Evolutionary conservation across 2,329 filamentous ascomycete species (phyloP), one percentile per base, ranked within the genome.

Genomic region (Knufia petricola): DNA sequence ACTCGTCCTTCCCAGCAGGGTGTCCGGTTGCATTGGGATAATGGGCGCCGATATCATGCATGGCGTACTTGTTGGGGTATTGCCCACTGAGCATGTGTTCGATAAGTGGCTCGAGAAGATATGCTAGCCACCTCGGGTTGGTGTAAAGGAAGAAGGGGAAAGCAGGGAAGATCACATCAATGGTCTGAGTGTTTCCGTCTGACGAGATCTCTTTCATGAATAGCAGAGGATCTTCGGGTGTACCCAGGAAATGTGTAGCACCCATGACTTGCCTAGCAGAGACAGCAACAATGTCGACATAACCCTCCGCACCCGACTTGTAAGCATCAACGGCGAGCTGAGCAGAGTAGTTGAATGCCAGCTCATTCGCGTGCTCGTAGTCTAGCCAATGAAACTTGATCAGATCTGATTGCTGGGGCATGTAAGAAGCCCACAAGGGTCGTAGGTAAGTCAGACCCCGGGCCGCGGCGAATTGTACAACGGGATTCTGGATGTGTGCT

Each of bases 111-210:
- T 90, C 85, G 3, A 92, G 70, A 2, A 90, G 71, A 60, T 89
- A 89, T 1, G 81, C 83, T 49, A 89, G 69, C 85, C 85, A 90
- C 50, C 78, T 73, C 2, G 86, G 86, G 57, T 89, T 88, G 15
- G 85, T 88, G 61, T 90, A 92, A 17, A 90, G 64, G 70, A 90
- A 90, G 72, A 90, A 92, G 0, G 87, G 85, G 65, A 87, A 89
- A 0, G 85, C 77, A 0, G 86, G 87, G 69, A 88, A 92, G 58
- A 94, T 90, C 49, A 94, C 85, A 67, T 90, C 85, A 9, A 92
- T 84, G 0, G 86, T 92, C 62, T 92, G 86, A 64, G 82, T 82
- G 59, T 94, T 90, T 3, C 86, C 86, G 58, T 90, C 85, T 2
- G 84, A 88, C 1, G 84, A 87, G 49, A 92, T 90, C 63, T 92